A percentile compares a stretch with the other conserved stretches of the same genome.
Conservation (phyloP, 495 filamentous ascomycete genomes). For the Lineolata rhizophorae region DNA sequence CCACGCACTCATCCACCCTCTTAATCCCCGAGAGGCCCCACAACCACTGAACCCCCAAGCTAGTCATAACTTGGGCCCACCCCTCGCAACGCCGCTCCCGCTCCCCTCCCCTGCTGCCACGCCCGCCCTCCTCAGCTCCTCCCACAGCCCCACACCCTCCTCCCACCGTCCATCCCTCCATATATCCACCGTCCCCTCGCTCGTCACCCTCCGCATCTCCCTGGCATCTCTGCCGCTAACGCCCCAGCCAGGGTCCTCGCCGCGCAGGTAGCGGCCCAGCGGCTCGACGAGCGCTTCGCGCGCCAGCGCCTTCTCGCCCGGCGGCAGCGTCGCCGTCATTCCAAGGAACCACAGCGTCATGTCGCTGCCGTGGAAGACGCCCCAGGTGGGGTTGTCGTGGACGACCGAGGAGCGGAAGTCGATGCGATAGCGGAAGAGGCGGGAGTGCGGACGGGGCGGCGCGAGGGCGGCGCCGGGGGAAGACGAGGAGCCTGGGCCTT, state of each 20-base stretch:
- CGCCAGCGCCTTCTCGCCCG: conserved; percentile 22
- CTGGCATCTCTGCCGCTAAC: conserved; percentile 18
- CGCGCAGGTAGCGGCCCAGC: conserved; percentile 23
- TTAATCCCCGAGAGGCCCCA: too few relatives aligned
- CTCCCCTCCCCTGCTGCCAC: conserved; percentile 16
- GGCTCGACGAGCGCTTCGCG: conserved; percentile 21
- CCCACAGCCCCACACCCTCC: conserved; percentile 26
- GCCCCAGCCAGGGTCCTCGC: conserved; percentile 21
- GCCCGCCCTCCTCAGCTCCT: conserved; percentile 12
- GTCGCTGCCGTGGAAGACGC: conserved; percentile 34
- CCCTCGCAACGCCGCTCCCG: too few relatives aligned
- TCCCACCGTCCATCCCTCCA: conserved; percentile 25
- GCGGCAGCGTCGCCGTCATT: conserved; percentile 20
- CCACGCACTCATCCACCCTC: too few relatives aligned
- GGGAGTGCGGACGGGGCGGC: too few relatives aligned
- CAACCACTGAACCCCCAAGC: too few relatives aligned
- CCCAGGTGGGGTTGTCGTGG: too few relatives aligned
- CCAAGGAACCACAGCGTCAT: conserved; percentile 35
- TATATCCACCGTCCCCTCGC: conserved; percentile 24
- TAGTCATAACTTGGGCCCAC: too few relatives aligned
- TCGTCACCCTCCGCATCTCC: conserved; percentile 21
- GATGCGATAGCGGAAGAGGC: too few relatives aligned
- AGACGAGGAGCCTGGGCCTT: too few relatives aligned
- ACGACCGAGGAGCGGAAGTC: too few relatives aligned
- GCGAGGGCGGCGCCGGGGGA: too few relatives aligned